Conservation (phyloP, 2,329 filamentous ascomycete genomes). For the Fusarium stilboides region DNA sequence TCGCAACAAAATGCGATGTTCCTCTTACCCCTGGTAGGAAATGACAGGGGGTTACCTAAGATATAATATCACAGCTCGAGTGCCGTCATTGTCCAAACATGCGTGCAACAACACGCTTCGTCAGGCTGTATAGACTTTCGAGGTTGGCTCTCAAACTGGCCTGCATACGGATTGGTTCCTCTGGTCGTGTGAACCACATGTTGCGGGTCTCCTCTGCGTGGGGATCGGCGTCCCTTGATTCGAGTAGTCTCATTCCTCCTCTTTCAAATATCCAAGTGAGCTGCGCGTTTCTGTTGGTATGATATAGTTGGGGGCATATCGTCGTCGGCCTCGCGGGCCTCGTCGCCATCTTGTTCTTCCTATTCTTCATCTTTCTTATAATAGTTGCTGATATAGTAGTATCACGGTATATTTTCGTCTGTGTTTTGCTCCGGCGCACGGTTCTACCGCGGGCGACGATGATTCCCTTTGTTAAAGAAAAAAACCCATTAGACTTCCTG, state of each 20-base stretch:
- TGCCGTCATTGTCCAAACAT: slow-evolving; percentile 33
- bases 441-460: slow-evolving; percentile 44
- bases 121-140: slow-evolving; percentile 29
- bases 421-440: slow-evolving; percentile 44
- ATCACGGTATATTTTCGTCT: slow-evolving; percentile 39
- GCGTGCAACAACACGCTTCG: slow-evolving; percentile 37
- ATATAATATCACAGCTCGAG: slow-evolving; percentile 21
- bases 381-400: slow-evolving; percentile 30
- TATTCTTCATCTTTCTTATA: slow-evolving; percentile 26
- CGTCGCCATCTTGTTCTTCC: slow-evolving; percentile 13
- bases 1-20: slow-evolving; percentile 4
- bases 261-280: slow-evolving; percentile 46
- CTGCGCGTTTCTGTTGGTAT: slow-evolving; percentile 40
- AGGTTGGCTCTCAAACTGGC: slow-evolving; percentile 27
- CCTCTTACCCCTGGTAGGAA: slow-evolving; percentile 1
- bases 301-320: slow-evolving; percentile 41
- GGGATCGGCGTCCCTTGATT: slow-evolving; percentile 24
- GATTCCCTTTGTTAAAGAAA: slow-evolving; percentile 47
- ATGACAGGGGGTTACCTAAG: slow-evolving; percentile 9
- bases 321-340: slow-evolving; percentile 22
- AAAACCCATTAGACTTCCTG: slow-evolving; percentile 51
- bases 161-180: slow-evolving; percentile 25
- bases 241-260: slow-evolving; percentile 40
- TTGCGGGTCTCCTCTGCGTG: slow-evolving; percentile 11
- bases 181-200: slow-evolving; percentile 28